Evolutionary conservation across 495 filamentous ascomycete genomes (phyloP).

Genomic region (Hypoxylon lienhwacheense): DNA sequence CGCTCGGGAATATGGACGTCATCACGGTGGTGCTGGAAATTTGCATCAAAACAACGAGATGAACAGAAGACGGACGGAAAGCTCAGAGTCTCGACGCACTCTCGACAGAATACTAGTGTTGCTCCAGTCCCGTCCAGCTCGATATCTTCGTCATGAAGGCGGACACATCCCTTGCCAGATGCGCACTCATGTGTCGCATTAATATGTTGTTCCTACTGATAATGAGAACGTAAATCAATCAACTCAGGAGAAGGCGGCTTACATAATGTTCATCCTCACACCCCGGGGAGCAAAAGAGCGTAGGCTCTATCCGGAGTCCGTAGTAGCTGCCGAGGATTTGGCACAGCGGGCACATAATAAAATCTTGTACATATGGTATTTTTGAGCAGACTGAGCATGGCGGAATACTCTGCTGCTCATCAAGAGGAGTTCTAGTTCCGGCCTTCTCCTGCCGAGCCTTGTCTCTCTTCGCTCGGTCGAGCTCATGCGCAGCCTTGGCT

Average conservation of each 20-base stretch:
- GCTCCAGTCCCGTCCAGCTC: constrained; percentile 29
- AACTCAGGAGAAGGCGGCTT: constrained; percentile 23
- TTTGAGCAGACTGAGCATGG: constrained; percentile 45
- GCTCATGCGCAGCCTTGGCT: constrained; percentile 48
- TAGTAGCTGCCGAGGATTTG: constrained; percentile 38
- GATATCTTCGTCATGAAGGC: constrained; percentile 26
- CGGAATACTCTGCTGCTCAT: constrained; percentile 41
- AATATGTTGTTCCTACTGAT: constrained; percentile 29
- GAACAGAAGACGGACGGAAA: constrained; percentile 46
- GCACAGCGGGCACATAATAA: constrained; percentile 47
- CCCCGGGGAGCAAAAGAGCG: constrained; percentile 49
- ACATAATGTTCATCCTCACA: constrained; percentile 49
- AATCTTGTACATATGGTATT: constrained; percentile 28
- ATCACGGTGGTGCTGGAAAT: constrained; percentile 48
- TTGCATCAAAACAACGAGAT: constrained; percentile 41
- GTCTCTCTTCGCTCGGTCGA: constrained; percentile 44
- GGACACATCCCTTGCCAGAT: constrained; percentile 31
- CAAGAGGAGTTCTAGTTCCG: constrained; percentile 25
- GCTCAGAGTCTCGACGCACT: constrained; percentile 44
- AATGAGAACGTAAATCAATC: constrained; percentile 7
- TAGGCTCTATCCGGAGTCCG: constrained; percentile 28
- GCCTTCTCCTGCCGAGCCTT: constrained; percentile 39
- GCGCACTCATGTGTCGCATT: constrained; percentile 30
- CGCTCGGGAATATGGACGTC: constrained; percentile 43
- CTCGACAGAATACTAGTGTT: constrained; percentile 41